Conservation (phyloP, 495 filamentous ascomycete genomes). For the Bryoglossum gracile region DNA sequence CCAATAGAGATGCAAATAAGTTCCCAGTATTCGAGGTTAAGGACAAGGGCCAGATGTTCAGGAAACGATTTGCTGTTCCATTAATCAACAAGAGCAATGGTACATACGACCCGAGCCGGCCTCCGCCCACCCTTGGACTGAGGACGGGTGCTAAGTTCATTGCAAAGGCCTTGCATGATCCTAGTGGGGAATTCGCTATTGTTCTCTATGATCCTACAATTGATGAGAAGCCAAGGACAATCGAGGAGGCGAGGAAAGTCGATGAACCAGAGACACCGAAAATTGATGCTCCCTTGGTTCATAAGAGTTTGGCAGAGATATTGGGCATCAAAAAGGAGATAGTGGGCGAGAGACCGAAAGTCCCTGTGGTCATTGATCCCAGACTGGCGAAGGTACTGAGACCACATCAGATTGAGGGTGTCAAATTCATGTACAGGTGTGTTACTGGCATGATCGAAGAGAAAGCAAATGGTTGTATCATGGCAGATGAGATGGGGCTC, state of each 20-base stretch:
- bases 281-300: slow-evolving; percentile 74
- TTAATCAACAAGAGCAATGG: slow-evolving; percentile 70
- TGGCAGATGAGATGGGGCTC: slow-evolving; percentile 98
- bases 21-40: slow-evolving; percentile 87
- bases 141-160: slow-evolving; percentile 77
- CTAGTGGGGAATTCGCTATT: slow-evolving; percentile 92
- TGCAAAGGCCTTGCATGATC: slow-evolving; percentile 88
- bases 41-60: slow-evolving; percentile 76
- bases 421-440: slow-evolving; percentile 94
- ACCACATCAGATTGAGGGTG: slow-evolving; percentile 96
- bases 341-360: slow-evolving; percentile 69
- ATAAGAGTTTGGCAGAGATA: slow-evolving; percentile 94
- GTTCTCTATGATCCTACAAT: slow-evolving; percentile 93
- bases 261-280: slow-evolving; percentile 39
- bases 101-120: slow-evolving; percentile 67
- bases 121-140: slow-evolving; percentile 81
- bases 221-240: slow-evolving; percentile 65
- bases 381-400: slow-evolving; percentile 82
- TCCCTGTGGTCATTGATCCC: slow-evolving; percentile 96
- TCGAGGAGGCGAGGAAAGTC: slow-evolving; percentile 42
- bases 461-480: slow-evolving; percentile 95
- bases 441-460: slow-evolving; percentile 90
- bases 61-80: slow-evolving; percentile 77
- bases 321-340: slow-evolving; percentile 89
- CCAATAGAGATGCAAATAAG: slow-evolving; percentile 79